Evolutionary conservation across 1,139 yeast genomes (phyloP), one percentile per base, ranked within the genome.

Genomic region (Blastobotrys ciferrii): DNA sequence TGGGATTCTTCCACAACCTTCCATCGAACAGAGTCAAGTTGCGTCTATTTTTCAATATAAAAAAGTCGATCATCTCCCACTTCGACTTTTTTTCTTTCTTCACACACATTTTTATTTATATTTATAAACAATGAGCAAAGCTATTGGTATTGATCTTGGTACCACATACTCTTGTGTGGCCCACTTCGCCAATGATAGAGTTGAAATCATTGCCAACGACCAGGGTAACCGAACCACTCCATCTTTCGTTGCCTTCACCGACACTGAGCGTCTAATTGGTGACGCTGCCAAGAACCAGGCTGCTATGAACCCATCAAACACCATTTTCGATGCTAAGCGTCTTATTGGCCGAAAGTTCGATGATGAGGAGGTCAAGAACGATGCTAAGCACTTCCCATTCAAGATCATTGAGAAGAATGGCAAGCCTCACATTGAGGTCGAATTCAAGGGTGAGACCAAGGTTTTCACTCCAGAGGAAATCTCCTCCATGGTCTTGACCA

Each of bases 151-250:
- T 84, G 75, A 84, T 81, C 80, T 84, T 75, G 92, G 94, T 78
- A 85, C 92, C 68, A 85, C 92, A 68, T 85, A 84, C 84, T 84
- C 92, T 66, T 84, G 92, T 80, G 92, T 84, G 67, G 92, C 91
- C 71, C 82, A 85, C 69, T 84, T 81, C 77, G 87, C 84, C 72
- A 81, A 82, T 70, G 84, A 85, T 56, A n/a, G n/a, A n/a, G 84
- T 80, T 51, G 91, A 84, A 64, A 89, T 89, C 74, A 88, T 89
- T 76, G 96, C 96, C 75, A 89, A 89, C 81, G 97, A 89, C 76
- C 96, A 89, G 82, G 97, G 97, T 84, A 88, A 88, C 91, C 87
- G 97, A 81, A 94, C 87, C 70, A 89, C 97, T 67, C 97, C 97
- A 71, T 89, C 96, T 60, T 89, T 87, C 81, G 96, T 89, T 72